Base-by-base conservation (phyloP, 345 rosid species). In the Eutrema japonicum region DNA sequence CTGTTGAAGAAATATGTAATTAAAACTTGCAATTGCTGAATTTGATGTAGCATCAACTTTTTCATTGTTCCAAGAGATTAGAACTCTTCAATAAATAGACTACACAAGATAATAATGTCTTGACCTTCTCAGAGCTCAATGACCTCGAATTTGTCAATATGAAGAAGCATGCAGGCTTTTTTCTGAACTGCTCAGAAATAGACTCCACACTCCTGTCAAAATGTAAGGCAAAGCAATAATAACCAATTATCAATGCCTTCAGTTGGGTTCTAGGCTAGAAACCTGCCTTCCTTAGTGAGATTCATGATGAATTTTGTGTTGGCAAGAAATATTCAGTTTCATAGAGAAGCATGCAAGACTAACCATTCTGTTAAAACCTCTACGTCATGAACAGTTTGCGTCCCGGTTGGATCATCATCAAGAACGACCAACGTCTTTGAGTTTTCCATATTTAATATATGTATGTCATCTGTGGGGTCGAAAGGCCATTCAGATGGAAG, bases 321-420 rank as follows among this genome's bases (percentile, higher is more conserved):
- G n/a, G 29, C 30, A 42, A 4, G 4, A 33, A 10, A 60, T 43
- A 45, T 68, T 62, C 42, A 53, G 36, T 37, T 16, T 37, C 0
- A 60, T 59, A 42, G 38, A 45, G 30, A 62, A 40, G 10, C 4
- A 65, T 56, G 33, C 67, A 73, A 74, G 38, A 75, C 86, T 82
- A 72, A 93, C 97, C 98, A 94, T 89, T 94, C 98, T 40, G 97
- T 94, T 73, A 94, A 77, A 66, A 94, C 98, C 84, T 94, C 98
- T 67, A 91, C 88, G 43, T 86, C 91, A 74, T 91, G 96, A 82
- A 94, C 96, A n/a, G 98, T 94, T 81, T 94, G 98, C 56, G 98
- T 94, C 79, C 98, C 97, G 32, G 98, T 91, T 72, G 98, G 97
- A 79, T 94, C 98, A 78, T 94, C 98, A 79, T 94, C 98, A 76